Evolutionary conservation across 2,329 filamentous ascomycete genomes (phyloP), one percentile per base, ranked within the genome.

Genomic region (Claviceps monticola): DNA sequence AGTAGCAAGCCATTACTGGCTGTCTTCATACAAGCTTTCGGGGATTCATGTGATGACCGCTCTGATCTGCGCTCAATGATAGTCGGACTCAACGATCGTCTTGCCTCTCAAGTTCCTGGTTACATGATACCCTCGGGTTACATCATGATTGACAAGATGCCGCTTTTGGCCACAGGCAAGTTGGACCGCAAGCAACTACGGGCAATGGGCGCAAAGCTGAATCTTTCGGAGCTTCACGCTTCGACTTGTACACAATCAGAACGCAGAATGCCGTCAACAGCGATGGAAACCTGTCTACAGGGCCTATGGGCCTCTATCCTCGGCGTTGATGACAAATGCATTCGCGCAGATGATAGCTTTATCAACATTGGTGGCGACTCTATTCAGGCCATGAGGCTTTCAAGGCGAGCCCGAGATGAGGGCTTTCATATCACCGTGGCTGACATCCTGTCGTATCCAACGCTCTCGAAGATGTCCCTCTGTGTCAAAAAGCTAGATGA

Each of bases 241-340:
- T 42, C 14, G 17, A 45, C 6, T 37, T 46, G 11, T 45, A 46
- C 29, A 41, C 39, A 16, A 16, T 38, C 29, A 46, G 52, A n/a
- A 44, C 51, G 4, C 41, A 50, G 54, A 2, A 43, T 45, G 4
- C 55, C 57, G 3, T 41, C 51, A 13, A 54, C 53, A 0, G 50
- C 49, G 4, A 51, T 48, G 17, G 62, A 58, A 37, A 47, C 42
- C 29, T 39, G 34, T 48, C 58, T 58, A 49, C 59, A 57, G 37
- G n/a, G 14, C 36, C 23, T 53, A 2, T 52, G 47, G 55, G 46
- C 49, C 2, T 21, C 49, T 16, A 46, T 51, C 13, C 48, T 53
- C 4, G 37, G 39, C 21, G 17, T 55, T 5, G n/a, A 47, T 9
- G 13, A 19, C 7, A 26, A 29, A 11, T 41, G n/a, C 5, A 48